Evolutionary conservation across 495 filamentous ascomycete genomes (phyloP).

Genomic region (Aspergillus campestris): DNA sequence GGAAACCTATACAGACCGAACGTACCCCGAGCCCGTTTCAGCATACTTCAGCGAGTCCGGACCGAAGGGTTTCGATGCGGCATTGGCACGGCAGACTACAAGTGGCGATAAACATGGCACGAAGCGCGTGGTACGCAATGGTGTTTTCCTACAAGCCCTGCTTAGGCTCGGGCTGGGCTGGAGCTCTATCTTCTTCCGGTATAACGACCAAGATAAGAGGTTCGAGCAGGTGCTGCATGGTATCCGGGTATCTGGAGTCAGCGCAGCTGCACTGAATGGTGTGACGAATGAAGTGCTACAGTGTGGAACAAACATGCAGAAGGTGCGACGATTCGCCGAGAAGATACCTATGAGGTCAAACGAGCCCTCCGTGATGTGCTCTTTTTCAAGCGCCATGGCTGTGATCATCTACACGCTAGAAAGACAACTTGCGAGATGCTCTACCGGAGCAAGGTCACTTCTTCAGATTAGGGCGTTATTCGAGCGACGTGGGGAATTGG

Average conservation of each 20-base stretch:
- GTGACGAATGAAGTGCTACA: conserved; percentile 53
- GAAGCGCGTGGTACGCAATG: conserved; percentile 23
- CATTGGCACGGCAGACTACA: conserved; percentile 29
- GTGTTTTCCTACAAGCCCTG: conserved; percentile 52
- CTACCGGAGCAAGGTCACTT: conserved; percentile 20
- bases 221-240: conserved; percentile 51
- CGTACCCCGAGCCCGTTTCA: conserved; percentile 36
- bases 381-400: conserved; percentile 26
- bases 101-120: conserved; percentile 3
- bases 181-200: conserved; percentile 70
- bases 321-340: conserved; percentile 49
- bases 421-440: conserved; percentile 22
- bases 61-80: conserved; percentile 62
- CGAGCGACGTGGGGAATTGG: conserved; percentile 50
- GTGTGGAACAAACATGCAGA: conserved; percentile 59
- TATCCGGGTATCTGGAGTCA: conserved; percentile 63
- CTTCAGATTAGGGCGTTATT: conserved; percentile 66
- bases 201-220: conserved; percentile 43
- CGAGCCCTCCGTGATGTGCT: conserved; percentile 25
- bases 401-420: conserved; percentile 33
- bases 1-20: conserved; percentile 54
- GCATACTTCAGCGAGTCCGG: conserved; percentile 75
- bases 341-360: conserved; percentile 21
- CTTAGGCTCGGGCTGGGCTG: conserved; percentile 70
- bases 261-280: conserved; percentile 44